Base-by-base conservation (phyloP, 2,329 filamentous ascomycete genomes). In the Aspergillus vadensis region DNA sequence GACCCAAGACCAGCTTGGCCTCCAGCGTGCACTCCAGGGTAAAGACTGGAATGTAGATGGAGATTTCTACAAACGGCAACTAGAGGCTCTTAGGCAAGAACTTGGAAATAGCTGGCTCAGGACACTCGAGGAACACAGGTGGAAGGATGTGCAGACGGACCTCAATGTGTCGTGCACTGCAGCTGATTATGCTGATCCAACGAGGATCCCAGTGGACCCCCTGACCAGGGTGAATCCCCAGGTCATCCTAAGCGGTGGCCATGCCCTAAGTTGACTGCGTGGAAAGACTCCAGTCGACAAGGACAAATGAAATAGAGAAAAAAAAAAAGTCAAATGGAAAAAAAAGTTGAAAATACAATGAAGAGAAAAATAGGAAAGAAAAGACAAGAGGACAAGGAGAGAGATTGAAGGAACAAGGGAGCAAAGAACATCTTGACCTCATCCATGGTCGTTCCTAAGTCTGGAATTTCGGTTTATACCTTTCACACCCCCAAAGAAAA, bases 101-200 rank as follows among this genome's bases (percentile, higher is more conserved):
- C 88, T 97, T 65, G 93, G 93, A 32, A 91, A 88, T 68, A 90
- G 88, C 39, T 99, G 96, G 84, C 84, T 99, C 41, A 93, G 88
- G 64, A 91, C 91, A 14, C 81, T 98, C 54, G 90, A 90, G 62
- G 93, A 97, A 69, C 91, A 95, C 74, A 82, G 77, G 36, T 85
- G 84, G 80, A 80, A 83, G 54, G 67, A 65, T 30, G 64, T 72
- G 41, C 70, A 72, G 51, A 72, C 69, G 32, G 69, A 71, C 30
- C 63, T 76, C 51, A 66, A 62, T 47, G 63, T 73, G 56, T 67
- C 72, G 43, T 68, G 70, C 43, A 65, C 70, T 17, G 70, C 71
- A 7, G 65, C 70, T 2, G 69, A 74, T 25, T 68, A 78, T 61
- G 69, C 72, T 58, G 70, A 75, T 52, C 60, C 71, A 12, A 65